These are phyloP conservation scores for Candolleomyces efflorescens DNA, from an alignment of 768 basidiomycete species.

Conservation along the genomic window DNA sequence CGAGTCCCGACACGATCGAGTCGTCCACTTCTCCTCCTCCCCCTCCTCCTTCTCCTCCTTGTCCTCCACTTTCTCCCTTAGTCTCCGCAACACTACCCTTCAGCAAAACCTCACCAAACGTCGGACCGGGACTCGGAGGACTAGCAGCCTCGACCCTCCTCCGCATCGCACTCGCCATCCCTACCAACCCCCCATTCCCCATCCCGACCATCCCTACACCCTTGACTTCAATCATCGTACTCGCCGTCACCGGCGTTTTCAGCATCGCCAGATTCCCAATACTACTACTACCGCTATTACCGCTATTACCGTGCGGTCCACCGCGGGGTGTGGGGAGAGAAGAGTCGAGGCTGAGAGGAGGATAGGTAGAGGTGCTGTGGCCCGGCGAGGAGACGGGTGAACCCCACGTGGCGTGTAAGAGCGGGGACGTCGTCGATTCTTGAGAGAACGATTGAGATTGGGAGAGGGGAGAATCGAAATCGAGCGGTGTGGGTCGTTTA, in stretches of 20 bases:
- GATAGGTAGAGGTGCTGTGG: no score
- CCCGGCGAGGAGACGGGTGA: neutral
- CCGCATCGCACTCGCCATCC: constrained; percentile 34
- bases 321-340: no score
- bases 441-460: neutral
- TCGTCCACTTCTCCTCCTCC: neutral
- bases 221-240: neutral
- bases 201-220: neutral
- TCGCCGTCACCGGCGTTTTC: neutral
- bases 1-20: constrained; percentile 15
- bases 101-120: no score
- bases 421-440: neutral
- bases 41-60: neutral
- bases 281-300: no score
- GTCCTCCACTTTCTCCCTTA: constrained; percentile 7
- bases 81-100: neutral
- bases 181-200: constrained; percentile 21
- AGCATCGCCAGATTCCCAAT: no score
- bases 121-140: constrained; percentile 3
- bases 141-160: constrained; percentile 30
- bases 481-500: neutral
- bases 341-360: no score
- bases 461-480: no score
- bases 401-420: constrained; percentile 1
- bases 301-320: no score